A percentile compares a stretch with the other conserved stretches of the same genome.
Conservation (phyloP, 2,329 filamentous ascomycete species). For the Mycogone perniciosa region DNA sequence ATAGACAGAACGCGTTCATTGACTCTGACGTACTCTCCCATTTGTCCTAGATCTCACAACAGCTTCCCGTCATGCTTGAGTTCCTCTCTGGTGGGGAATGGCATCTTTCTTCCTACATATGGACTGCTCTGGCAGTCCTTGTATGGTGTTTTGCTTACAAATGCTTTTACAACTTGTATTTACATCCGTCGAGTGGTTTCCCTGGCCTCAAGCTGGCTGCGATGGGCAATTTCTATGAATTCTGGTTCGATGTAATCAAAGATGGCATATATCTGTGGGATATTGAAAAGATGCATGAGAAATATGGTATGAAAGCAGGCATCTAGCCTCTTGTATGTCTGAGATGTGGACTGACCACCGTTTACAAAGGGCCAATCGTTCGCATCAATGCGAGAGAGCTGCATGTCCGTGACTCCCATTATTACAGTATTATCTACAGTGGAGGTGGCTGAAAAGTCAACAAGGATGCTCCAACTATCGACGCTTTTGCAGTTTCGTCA, state of each 20-base stretch:
- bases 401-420: slow-evolving; percentile 23
- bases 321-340: not conserved
- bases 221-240: slow-evolving; percentile 22
- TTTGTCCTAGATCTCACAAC: too few relatives aligned
- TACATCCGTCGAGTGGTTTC: slow-evolving; percentile 25
- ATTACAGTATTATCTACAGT: slow-evolving; percentile 22
- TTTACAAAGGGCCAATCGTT: slow-evolving; percentile 25
- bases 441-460: slow-evolving; percentile 10
- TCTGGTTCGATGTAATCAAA: slow-evolving; percentile 20
- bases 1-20: too few relatives aligned
- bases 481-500: slow-evolving; percentile 9
- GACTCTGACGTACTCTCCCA: too few relatives aligned
- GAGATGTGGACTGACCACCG: not conserved
- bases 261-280: slow-evolving; percentile 21
- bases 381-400: slow-evolving; percentile 28
- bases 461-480: slow-evolving; percentile 5
- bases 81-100: too few relatives aligned
- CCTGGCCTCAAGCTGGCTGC: slow-evolving; percentile 25
- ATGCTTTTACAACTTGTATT: slow-evolving; percentile 22
- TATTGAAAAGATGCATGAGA: slow-evolving; percentile 22
- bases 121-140: too few relatives aligned
- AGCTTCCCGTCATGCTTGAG: too few relatives aligned
- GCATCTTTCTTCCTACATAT: too few relatives aligned
- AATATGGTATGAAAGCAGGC: slow-evolving; percentile 19
- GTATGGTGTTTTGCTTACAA: too few relatives aligned